A percentile compares a stretch with the other conserved stretches of the same genome.
phyloP scores from a whole-genome alignment of 495 filamentous ascomycete species.

The Penicillium odoratum region DNA sequence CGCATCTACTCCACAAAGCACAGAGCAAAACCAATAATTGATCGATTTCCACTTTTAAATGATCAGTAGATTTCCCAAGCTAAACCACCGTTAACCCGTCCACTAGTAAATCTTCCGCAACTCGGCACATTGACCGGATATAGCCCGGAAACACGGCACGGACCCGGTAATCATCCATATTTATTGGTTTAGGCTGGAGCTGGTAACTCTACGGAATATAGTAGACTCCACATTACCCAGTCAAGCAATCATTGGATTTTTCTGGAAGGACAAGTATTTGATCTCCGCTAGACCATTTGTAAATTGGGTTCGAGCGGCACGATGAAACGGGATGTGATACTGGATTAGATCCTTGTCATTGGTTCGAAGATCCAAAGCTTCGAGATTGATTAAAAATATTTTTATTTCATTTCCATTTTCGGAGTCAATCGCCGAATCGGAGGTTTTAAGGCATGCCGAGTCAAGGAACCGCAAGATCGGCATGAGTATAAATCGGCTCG shows the following conservation, averaged over 20 bases:
- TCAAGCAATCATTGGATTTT: neutral
- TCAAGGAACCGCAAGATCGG: neutral
- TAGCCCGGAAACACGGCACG: neutral
- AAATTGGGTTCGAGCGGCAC: neutral
- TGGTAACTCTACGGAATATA: neutral
- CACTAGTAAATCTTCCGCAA: neutral
- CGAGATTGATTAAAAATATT: too few species aligned
- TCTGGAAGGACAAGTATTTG: neutral
- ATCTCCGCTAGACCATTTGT: too few species aligned
- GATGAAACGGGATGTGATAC: conserved; percentile 7
- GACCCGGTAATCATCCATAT: neutral
- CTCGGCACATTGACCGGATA: neutral
- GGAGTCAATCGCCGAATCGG: neutral
- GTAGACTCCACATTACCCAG: neutral
- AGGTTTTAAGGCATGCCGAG: neutral
- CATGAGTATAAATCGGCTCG: neutral
- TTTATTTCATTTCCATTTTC: neutral
- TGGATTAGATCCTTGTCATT: neutral
- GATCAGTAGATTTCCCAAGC: neutral
- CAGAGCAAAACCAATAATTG: too few species aligned
- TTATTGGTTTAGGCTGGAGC: neutral
- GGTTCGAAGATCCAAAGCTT: too few species aligned
- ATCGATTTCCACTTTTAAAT: too few species aligned
- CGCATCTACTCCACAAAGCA: too few species aligned
- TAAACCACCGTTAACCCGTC: neutral